Conservation (phyloP, 2,329 filamentous ascomycete genomes). For the Penicillium palitans region DNA sequence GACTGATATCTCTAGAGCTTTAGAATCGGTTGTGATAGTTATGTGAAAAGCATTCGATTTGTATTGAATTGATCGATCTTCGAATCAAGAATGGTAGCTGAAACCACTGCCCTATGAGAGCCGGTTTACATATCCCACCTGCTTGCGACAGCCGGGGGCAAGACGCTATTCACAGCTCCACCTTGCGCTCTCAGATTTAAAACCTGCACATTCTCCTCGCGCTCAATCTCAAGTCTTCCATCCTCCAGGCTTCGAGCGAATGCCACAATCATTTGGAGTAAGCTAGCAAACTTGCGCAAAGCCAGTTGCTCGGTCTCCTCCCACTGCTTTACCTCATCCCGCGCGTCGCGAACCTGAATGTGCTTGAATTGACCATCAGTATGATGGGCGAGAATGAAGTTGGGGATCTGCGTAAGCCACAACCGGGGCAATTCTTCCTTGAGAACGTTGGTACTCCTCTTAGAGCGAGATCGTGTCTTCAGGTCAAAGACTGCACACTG, state of each 20-base stretch:
- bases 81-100: neutral
- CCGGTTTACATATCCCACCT: neutral
- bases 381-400: conserved; percentile 56
- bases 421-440: conserved; percentile 47
- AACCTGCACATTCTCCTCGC: conserved; percentile 22
- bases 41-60: neutral
- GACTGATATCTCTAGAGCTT: too few species aligned
- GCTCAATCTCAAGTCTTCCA: conserved; percentile 28
- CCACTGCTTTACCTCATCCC: conserved; percentile 43
- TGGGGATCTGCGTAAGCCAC: conserved; percentile 54
- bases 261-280: conserved; percentile 19
- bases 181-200: conserved; percentile 35
- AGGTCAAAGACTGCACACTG: conserved; percentile 54
- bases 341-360: conserved; percentile 43
- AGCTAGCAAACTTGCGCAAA: conserved; percentile 20
- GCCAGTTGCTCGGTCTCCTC: conserved; percentile 39
- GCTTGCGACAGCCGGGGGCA: neutral
- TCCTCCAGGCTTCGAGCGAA: conserved; percentile 20
- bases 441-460: conserved; percentile 39
- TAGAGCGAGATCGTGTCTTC: conserved; percentile 50
- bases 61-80: neutral
- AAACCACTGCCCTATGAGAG: neutral
- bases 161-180: conserved; percentile 9
- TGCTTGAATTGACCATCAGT: conserved; percentile 45
- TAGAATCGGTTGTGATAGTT: neutral